Evolutionary conservation across 176 grass and related monocot genomes (phyloP), one percentile per base, ranked within the genome.

Genomic region (Aegilops bicornis): DNA sequence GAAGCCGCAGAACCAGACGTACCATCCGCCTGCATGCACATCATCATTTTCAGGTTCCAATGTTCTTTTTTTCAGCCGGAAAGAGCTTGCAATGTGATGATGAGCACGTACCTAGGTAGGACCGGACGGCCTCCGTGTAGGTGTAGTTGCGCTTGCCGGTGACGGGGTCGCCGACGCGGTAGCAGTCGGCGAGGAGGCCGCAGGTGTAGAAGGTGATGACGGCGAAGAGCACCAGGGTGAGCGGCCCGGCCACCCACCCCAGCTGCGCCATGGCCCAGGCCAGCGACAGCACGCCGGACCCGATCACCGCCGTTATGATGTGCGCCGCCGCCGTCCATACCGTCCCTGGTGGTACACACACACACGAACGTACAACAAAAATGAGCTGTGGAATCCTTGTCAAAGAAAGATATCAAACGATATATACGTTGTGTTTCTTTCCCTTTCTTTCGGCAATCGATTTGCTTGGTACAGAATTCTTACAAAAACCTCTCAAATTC

Each of bases 231-330:
- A 92, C 5, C 22, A 92, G 78, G 27, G 85, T 79, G 22, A 90
- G 39, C 0, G 91, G 83, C 15, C 95, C 95, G 2, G 86, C 84
- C 36, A 93, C 78, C 95, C 95, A 98, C 1, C 95, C 95, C 0
- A 98, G 93, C 56, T 98, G 96, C 0, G 93, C 87, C 66, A 90
- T 95, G n/a, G 93, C 91, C 96, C 93, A 98, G 7, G 91, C 90
- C 54, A 98, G 75, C 12, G 96, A 95, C 9, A 98, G 88, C 67
- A 98, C 93, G 2, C 96, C 96, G 1, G 96, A 98, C 10, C 93
- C 96, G n/a, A 98, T 95, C 74, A 98, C 96, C 8, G 96, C 91
- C 22, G 96, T 98, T 79, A 98, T 86, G 74, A 95, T 95, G 81
- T 98, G 96, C 8, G 91, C 89, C 8, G 89, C 79, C 25, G 96